Evolutionary conservation across 148 eudicot genomes (phyloP).

Genomic region (Hydrangea macrophylla): DNA sequence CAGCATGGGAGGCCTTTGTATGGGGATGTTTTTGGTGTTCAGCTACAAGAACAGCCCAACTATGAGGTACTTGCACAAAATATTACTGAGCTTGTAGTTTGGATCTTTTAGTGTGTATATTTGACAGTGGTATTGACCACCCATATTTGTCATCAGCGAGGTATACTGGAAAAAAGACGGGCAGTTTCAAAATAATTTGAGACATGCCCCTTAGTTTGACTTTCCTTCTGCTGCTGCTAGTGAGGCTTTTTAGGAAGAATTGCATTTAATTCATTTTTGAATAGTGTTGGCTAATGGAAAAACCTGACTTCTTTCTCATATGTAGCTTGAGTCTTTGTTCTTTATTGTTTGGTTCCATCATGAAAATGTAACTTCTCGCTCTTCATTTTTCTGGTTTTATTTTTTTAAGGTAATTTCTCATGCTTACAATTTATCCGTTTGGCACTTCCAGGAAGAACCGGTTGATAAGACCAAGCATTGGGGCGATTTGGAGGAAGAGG

Average conservation of each 20-base stretch:
- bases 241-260: not conserved
- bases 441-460: conserved; percentile 71
- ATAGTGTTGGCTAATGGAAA: not conserved
- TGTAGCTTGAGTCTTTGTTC: not conserved
- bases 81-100: no score
- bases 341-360: not conserved
- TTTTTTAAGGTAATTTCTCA: no score
- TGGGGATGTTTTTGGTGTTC: conserved; percentile 92
- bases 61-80: conserved; percentile 56
- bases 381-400: no score
- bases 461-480: conserved; percentile 90
- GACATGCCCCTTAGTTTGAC: not conserved
- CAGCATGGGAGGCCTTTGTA: conserved; percentile 89
- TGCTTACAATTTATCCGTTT: not conserved
- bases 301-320: not conserved
- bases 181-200: not conserved
- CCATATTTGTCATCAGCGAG: not conserved
- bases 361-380: not conserved
- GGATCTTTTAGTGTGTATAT: no score
- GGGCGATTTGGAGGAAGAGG: conserved; percentile 97
- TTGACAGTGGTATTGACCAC: no score
- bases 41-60: conserved; percentile 77
- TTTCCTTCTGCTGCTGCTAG: not conserved
- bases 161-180: not conserved
- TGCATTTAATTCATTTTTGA: not conserved